Conservation (phyloP, 768 basidiomycete genomes). For the Boletus pseudo-olivaceus region DNA sequence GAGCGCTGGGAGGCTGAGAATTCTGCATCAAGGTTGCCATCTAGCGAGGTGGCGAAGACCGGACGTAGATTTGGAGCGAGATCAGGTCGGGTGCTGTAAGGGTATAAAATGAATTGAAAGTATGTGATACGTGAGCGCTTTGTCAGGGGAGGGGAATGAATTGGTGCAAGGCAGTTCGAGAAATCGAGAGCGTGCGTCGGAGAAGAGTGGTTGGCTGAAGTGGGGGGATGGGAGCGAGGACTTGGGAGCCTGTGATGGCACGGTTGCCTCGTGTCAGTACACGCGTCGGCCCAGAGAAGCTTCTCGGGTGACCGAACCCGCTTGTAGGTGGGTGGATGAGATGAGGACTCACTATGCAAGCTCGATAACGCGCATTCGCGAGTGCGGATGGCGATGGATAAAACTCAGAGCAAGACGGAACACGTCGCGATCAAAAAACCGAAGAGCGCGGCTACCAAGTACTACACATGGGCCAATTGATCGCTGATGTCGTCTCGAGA, state of each 20-base stretch:
- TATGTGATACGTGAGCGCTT: background rate
- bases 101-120: background rate
- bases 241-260: slow-evolving; percentile 36
- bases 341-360: slow-evolving; percentile 13
- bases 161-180: slow-evolving; percentile 9
- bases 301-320: slow-evolving; percentile 4
- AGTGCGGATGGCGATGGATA: slow-evolving; percentile 9
- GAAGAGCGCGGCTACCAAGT: too few species aligned
- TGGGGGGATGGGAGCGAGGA: slow-evolving; percentile 21
- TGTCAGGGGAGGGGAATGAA: background rate
- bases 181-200: slow-evolving; percentile 17
- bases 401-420: background rate
- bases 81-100: background rate
- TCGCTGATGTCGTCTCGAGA: too few species aligned
- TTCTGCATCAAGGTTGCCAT: slow-evolving; percentile 25
- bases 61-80: slow-evolving; percentile 1
- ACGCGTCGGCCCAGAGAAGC: slow-evolving; percentile 39
- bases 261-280: slow-evolving; percentile 54
- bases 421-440: too few species aligned
- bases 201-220: slow-evolving; percentile 8
- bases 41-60: slow-evolving; percentile 3
- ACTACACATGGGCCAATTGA: too few species aligned
- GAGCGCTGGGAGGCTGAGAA: slow-evolving; percentile 8
- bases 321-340: background rate
- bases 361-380: slow-evolving; percentile 16